phyloP scores from a whole-genome alignment of 768 basidiomycete genomes.

The Tremella yokohamensis region DNA sequence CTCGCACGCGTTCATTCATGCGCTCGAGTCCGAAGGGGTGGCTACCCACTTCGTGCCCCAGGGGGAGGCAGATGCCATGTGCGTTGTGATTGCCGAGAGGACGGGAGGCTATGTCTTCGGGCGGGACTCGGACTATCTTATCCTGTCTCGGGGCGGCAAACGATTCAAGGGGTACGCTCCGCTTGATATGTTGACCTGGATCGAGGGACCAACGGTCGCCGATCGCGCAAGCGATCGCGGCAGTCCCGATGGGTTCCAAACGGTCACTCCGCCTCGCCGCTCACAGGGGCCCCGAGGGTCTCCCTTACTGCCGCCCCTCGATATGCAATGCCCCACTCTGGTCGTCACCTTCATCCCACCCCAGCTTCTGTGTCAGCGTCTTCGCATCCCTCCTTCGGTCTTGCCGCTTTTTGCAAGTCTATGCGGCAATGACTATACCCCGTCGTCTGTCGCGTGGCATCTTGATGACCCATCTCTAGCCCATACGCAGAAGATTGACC shows the following conservation, averaged over 20 bases:
- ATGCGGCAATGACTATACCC: slow-evolving; percentile 47
- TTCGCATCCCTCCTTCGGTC: slow-evolving; percentile 40
- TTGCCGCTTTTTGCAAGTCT: slow-evolving; percentile 46
- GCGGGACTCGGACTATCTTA: slow-evolving; percentile 47
- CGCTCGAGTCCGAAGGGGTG: slow-evolving; percentile 33
- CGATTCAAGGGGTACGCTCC: slow-evolving; percentile 45
- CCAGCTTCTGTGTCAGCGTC: slow-evolving; percentile 31
- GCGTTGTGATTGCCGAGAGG: slow-evolving; percentile 40
- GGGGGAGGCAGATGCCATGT: slow-evolving; percentile 49
- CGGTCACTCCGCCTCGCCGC: neutral
- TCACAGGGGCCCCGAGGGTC: slow-evolving; percentile 10
- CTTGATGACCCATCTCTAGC: slow-evolving; percentile 35
- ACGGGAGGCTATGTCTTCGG: slow-evolving; percentile 47
- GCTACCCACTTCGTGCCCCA: slow-evolving; percentile 40
- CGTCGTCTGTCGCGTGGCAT: slow-evolving; percentile 18
- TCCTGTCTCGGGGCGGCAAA: slow-evolving; percentile 22
- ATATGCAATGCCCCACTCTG: slow-evolving; percentile 23
- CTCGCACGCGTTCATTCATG: slow-evolving; percentile 42
- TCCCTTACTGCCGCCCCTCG: slow-evolving; percentile 22
- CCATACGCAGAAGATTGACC: slow-evolving; percentile 35
- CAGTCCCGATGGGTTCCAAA: neutral
- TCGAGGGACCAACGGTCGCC: slow-evolving; percentile 23
- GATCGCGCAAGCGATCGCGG: neutral
- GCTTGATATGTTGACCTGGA: slow-evolving; percentile 49
- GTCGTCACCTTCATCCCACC: slow-evolving; percentile 35